phyloP scores from a whole-genome alignment of 495 filamentous ascomycete species.

The Neurospora africana region DNA sequence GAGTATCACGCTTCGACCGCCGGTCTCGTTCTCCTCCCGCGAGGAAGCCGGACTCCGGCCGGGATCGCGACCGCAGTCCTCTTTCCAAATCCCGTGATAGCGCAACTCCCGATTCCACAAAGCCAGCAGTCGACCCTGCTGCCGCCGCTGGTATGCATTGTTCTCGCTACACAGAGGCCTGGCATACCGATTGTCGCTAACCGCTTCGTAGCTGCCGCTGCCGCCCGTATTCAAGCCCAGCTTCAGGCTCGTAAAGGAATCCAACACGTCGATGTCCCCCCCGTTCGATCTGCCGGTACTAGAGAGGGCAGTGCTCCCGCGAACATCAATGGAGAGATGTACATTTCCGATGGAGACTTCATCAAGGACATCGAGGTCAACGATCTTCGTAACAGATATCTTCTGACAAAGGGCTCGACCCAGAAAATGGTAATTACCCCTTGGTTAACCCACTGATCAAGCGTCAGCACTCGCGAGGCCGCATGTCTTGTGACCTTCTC shows the following conservation, averaged over 20 bases:
- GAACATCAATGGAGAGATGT: conserved; percentile 71
- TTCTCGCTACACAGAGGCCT: background rate
- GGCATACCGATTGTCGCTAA: conserved; percentile 6
- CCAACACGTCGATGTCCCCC: conserved; percentile 89
- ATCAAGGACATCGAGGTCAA: conserved; percentile 99
- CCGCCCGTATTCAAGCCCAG: conserved; percentile 86
- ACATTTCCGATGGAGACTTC: conserved; percentile 90
- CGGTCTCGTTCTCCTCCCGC: conserved; percentile 74
- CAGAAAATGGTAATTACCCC: conserved; percentile 96
- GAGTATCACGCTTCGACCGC: conserved; percentile 67
- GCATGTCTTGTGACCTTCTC: conserved; percentile 23
- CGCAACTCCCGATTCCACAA: conserved; percentile 25
- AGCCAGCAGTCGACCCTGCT: conserved; percentile 56
- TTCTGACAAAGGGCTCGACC: conserved; percentile 92
- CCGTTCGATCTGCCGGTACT: conserved; percentile 46
- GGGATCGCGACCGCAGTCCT: conserved; percentile 79
- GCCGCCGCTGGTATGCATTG: conserved; percentile 64
- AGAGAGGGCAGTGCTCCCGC: conserved; percentile 20
- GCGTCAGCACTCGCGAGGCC: conserved; percentile 42
- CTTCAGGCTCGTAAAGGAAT: conserved; percentile 88
- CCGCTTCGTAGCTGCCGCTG: conserved; percentile 61
- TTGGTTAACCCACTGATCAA: conserved; percentile 71
- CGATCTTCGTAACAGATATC: conserved; percentile 92
- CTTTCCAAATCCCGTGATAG: conserved; percentile 48
- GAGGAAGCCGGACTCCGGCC: conserved; percentile 42